Evolutionary conservation across 2,329 filamentous ascomycete species (phyloP).

Genomic region (Calonectria pseudoturangicola): DNA sequence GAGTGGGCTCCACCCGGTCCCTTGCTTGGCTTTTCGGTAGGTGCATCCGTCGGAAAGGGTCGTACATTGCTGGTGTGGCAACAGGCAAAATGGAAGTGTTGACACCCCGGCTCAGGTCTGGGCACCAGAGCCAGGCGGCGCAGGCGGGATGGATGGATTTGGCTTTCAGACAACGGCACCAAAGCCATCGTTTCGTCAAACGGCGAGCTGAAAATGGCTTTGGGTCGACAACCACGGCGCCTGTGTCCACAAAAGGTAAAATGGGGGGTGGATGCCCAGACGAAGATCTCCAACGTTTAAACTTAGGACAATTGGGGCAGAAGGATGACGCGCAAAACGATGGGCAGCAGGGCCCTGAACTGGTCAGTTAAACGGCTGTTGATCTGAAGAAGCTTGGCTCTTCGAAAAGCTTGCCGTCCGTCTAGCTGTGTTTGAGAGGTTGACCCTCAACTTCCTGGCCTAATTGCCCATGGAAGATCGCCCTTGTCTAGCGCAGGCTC

Average conservation of each 20-base stretch:
- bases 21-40: conserved; percentile 38
- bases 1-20: conserved; percentile 30
- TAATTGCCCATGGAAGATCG: conserved; percentile 39
- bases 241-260: conserved; percentile 6
- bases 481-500: conserved; percentile 57
- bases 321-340: conserved; percentile 1
- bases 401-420: conserved; percentile 24
- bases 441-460: conserved; percentile 45
- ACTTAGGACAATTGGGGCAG: conserved; percentile 11
- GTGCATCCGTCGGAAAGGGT: conserved; percentile 14
- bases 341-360: conserved; percentile 29
- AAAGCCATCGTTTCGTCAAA: conserved; percentile 41
- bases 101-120: conserved; percentile 21
- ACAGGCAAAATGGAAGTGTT: conserved; percentile 26
- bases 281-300: conserved; percentile 19
- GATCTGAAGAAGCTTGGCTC: conserved; percentile 24
- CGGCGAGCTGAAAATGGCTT: conserved; percentile 30
- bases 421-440: conserved; percentile 36
- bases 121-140: conserved; percentile 24
- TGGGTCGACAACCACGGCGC: conserved; percentile 16
- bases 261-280: neutral
- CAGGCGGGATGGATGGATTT: conserved; percentile 36
- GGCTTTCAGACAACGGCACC: conserved; percentile 39
- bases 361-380: conserved; percentile 23
- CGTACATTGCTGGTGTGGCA: conserved; percentile 16